Evolutionary conservation across 345 rosid species (phyloP), one percentile per base, ranked within the genome.

Genomic region (Cardamine chenopodiifolia): DNA sequence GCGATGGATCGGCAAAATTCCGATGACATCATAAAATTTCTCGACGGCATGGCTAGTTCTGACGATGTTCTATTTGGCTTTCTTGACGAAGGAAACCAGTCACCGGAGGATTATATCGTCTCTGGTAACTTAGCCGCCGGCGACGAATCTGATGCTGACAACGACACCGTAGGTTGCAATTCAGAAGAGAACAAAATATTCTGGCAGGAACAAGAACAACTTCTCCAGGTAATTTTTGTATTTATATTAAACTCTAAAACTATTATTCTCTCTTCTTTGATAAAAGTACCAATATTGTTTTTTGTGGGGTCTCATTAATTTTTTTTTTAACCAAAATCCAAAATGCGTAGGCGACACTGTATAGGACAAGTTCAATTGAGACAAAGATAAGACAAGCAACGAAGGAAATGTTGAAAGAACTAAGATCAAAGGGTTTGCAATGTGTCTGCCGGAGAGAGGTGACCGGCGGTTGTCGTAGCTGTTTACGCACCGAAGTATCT

Each of bases 201-300:
- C 44, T 95, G 97, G 99, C 87, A 86, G 11, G 72, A 85, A 3
- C 97, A 95, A 54, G 86, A 81, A 47, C 82, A 86, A 62, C 83
- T 89, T 69, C 89, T 95, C 14, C 90, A 89, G 92, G 99, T 95
- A 78, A 22, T 7, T 69, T 34, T 2, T 6, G 3, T 35, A 10
- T 71, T 22, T 15, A 22, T 2, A 23, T 23, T 48, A 11, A 71
- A 61, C 29, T 63, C 35, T 12, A 32, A 23, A 44, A 39, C 2
- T 9, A 25, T 32, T 10, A 4, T 18, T 18, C 0, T 49, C 40
- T 62, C n/a, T 42, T 40, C 8, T 52, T 49, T 49, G 19, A 8
- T 31, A 66, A 35, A 45, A 15, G 17, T 49, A 28, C 19, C 61
- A 18, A 2, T 25, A n/a, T 23, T n/a, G 1, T 39, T 22, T 13